Evolutionary conservation across 148 eudicot genomes (phyloP).

Genomic region (Chenopodium berlandieri): DNA sequence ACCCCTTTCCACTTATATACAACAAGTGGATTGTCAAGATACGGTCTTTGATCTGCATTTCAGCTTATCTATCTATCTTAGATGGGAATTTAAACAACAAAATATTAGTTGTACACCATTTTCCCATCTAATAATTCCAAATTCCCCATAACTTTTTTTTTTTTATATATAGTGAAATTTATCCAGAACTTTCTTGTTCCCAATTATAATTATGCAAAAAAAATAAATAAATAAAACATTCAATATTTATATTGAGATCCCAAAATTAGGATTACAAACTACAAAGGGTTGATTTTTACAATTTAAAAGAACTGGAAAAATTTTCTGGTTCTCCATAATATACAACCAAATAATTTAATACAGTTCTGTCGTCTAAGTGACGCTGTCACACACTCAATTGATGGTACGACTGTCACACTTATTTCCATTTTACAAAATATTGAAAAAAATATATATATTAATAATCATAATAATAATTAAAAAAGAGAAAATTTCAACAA

Average conservation of each 20-base stretch:
- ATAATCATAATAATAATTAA: too few species aligned
- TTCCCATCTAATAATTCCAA: not conserved
- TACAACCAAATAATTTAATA: conserved; percentile 18
- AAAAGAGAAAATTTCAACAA: not conserved
- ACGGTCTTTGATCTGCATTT: not conserved
- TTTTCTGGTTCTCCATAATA: conserved; percentile 16
- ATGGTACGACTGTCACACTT: not conserved
- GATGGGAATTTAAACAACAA: not conserved
- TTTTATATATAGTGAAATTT: too few species aligned
- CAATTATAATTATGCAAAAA: too few species aligned
- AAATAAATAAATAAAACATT: not conserved
- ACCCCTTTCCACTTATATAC: not conserved
- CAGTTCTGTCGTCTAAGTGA: not conserved
- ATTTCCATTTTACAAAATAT: conserved; percentile 21
- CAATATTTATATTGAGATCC: not conserved
- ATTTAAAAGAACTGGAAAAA: conserved; percentile 16
- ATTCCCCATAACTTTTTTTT: not conserved
- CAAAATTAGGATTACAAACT: conserved; percentile 9
- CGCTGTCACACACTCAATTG: not conserved
- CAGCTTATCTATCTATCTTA: not conserved
- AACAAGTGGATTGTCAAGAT: too few species aligned
- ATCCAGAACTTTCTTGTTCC: not conserved
- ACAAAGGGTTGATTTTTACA: not conserved
- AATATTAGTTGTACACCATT: too few species aligned
- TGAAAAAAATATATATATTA: not conserved